A percentile compares a stretch with the other conserved stretches of the same genome.
Conservation (phyloP, 352 stramenopile genomes). For the Pseudoperonospora humuli region DNA sequence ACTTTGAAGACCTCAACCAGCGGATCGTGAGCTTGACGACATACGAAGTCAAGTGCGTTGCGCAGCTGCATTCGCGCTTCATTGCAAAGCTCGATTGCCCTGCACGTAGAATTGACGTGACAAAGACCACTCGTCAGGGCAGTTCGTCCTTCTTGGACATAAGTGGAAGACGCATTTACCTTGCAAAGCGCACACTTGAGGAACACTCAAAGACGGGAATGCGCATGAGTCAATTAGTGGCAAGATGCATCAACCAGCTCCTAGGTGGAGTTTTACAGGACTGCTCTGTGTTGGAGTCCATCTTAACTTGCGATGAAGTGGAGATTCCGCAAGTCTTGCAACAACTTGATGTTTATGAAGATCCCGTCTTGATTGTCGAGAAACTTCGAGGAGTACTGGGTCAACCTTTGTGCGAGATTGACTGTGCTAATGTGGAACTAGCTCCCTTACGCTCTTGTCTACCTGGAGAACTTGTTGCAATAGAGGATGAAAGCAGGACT, state of each 20-base stretch:
- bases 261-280: conserved; percentile 55
- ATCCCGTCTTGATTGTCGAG: conserved; percentile 50
- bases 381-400: conserved; percentile 56
- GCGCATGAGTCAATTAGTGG: conserved; percentile 50
- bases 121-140: conserved; percentile 33
- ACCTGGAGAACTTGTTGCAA: conserved; percentile 56
- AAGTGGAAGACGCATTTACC: conserved; percentile 33
- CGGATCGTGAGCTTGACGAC: conserved; percentile 39
- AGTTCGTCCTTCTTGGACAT: conserved; percentile 64
- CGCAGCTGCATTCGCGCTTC: conserved; percentile 49
- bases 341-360: conserved; percentile 61
- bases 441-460: conserved; percentile 59
- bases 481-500: conserved; percentile 33
- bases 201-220: conserved; percentile 23
- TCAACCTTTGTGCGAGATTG: conserved; percentile 38
- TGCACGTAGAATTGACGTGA: conserved; percentile 47
- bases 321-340: conserved; percentile 44
- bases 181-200: conserved; percentile 37
- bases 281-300: conserved; percentile 52
- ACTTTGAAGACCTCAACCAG: conserved; percentile 62
- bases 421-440: conserved; percentile 44
- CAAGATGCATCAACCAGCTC: conserved; percentile 59
- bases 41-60: conserved; percentile 46
- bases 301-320: conserved; percentile 43
- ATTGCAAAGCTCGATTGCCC: conserved; percentile 50